phyloP scores from a whole-genome alignment of 2,329 filamentous ascomycete species.

The Ceratocystiopsis minuta region DNA sequence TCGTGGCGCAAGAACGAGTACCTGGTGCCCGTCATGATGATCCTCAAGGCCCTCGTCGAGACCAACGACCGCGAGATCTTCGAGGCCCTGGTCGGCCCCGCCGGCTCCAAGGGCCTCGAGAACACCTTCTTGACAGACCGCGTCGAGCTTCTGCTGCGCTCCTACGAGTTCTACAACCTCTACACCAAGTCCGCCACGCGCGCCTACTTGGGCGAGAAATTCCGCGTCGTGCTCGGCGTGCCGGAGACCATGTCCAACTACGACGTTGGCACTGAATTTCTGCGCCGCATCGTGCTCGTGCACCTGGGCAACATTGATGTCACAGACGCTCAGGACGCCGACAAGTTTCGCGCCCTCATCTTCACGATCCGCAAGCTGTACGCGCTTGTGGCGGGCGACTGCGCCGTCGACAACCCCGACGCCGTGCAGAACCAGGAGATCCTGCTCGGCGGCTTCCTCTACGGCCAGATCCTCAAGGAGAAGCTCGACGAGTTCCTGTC shows the following conservation, averaged over 20 bases:
- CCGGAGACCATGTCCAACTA: conserved; percentile 72
- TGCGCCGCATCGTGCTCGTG: conserved; percentile 76
- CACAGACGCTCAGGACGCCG: conserved; percentile 63
- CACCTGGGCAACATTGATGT: conserved; percentile 78
- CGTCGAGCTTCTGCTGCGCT: conserved; percentile 76
- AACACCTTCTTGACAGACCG: conserved; percentile 93
- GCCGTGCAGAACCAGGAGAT: conserved; percentile 94
- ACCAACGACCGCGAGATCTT: conserved; percentile 96
- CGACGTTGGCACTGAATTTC: conserved; percentile 78
- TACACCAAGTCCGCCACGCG: conserved; percentile 70
- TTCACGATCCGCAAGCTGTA: conserved; percentile 98
- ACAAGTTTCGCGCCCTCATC: conserved; percentile 86
- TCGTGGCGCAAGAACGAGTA: conserved; percentile 97
- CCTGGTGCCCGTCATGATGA: conserved; percentile 90
- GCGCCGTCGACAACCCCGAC: conserved; percentile 87
- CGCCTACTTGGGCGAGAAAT: conserved; percentile 77
- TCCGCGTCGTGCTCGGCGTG: conserved; percentile 71
- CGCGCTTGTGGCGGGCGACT: conserved; percentile 79
- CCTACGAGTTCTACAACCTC: conserved; percentile 78
- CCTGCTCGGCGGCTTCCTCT: conserved; percentile 79
- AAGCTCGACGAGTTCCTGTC: conserved; percentile 74
- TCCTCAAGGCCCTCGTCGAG: conserved; percentile 83
- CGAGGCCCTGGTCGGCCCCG: conserved; percentile 70
- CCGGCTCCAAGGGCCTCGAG: conserved; percentile 56
- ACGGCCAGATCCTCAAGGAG: conserved; percentile 91